phyloP scores from a whole-genome alignment of 2,329 filamentous ascomycete species.

The Aspergillus sp. region DNA sequence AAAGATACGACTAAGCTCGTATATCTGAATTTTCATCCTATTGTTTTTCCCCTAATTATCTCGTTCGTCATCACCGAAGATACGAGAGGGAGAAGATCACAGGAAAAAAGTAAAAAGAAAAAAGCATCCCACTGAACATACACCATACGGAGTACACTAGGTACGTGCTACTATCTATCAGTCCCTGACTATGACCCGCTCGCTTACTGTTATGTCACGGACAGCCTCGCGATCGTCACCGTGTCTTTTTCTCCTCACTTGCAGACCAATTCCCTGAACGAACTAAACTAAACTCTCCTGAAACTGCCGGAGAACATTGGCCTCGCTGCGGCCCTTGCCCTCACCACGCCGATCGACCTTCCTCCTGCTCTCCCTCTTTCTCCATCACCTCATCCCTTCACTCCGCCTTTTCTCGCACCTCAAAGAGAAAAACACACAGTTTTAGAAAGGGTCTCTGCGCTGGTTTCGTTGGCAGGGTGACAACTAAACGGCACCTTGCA shows the following conservation, averaged over 20 bases:
- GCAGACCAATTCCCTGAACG: neutral
- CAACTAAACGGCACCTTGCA: conserved; percentile 8
- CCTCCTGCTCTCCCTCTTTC: conserved; percentile 1
- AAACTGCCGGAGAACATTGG: neutral
- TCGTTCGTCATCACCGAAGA: too few relatives aligned
- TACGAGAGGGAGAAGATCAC: neutral
- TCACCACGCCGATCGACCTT: neutral
- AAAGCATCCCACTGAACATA: neutral
- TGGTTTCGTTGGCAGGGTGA: conserved; percentile 3
- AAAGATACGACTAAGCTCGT: too few relatives aligned
- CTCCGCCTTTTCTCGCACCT: conserved; percentile 6
- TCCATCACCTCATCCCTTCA: conserved; percentile 3
- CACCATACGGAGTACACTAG: neutral
- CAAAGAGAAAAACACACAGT: too few relatives aligned
- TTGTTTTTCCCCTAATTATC: too few relatives aligned
- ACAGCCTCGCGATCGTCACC: conserved; percentile 12
- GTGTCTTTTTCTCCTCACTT: conserved; percentile 4
- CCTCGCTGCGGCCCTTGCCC: neutral
- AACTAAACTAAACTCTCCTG: conserved; percentile 2
- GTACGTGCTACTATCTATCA: neutral
- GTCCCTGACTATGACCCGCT: neutral
- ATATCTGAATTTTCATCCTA: too few relatives aligned
- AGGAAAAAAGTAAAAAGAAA: too few relatives aligned
- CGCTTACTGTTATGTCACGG: neutral
- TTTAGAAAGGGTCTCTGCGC: neutral